Evolutionary conservation across 805 yeast genomes (phyloP).

Genomic region (Candida maesae): DNA sequence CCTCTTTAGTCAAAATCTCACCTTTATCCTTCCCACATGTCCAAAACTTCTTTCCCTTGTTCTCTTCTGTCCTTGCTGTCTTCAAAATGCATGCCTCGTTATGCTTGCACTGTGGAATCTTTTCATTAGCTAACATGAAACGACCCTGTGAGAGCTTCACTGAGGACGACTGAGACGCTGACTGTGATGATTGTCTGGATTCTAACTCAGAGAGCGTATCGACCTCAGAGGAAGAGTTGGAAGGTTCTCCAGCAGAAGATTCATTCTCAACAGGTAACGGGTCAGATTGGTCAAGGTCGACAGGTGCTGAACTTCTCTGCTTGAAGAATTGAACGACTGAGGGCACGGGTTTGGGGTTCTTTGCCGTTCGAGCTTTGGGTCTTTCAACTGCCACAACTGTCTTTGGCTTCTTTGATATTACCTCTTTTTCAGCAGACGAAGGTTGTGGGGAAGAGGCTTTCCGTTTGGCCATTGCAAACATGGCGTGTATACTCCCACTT

Average conservation of each 20-base stretch:
- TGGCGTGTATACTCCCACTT: constrained; percentile 31
- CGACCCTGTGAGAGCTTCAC: constrained; percentile 16
- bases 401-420: constrained; percentile 2
- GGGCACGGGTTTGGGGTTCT: constrained; percentile 2
- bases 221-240: not conserved
- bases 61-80: constrained; percentile 40
- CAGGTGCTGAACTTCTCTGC: not conserved
- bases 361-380: not conserved
- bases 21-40: constrained; percentile 41
- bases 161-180: not conserved
- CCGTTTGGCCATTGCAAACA: constrained; percentile 31
- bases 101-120: constrained; percentile 46
- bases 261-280: too few relatives aligned
- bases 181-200: not conserved
- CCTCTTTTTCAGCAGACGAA: constrained; percentile 2
- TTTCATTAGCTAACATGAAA: constrained; percentile 18
- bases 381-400: constrained; percentile 13
- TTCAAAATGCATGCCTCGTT: constrained; percentile 41
- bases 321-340: constrained; percentile 18
- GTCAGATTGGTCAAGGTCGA: constrained; percentile 1
- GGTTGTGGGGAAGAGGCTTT: constrained; percentile 5
- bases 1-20: constrained; percentile 9
- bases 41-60: constrained; percentile 53
- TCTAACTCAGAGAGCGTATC: not conserved
- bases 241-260: not conserved